A percentile compares a stretch with the other conserved stretches of the same genome.
Evolutionary conservation across 2,329 filamentous ascomycete species (phyloP).

Genomic region (Teratosphaeria pseudoeucalypti): DNA sequence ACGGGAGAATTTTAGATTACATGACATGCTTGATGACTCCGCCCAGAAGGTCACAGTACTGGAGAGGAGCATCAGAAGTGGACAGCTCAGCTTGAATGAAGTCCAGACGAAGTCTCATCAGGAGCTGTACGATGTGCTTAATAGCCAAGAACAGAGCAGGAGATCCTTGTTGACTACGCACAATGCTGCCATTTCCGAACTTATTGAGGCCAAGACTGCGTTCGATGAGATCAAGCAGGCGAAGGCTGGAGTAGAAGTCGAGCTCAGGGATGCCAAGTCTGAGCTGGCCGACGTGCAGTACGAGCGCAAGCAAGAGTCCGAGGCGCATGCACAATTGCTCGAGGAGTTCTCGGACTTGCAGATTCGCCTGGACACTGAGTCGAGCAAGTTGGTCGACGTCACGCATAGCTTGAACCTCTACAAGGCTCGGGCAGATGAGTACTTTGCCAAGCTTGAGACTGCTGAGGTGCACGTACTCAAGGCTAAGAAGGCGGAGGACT

Average conservation of each 20-base stretch:
- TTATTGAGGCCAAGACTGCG: constrained; percentile 75
- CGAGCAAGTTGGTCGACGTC: constrained; percentile 74
- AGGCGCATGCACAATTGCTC: constrained; percentile 78
- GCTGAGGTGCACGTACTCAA: constrained; percentile 93
- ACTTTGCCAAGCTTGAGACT: constrained; percentile 94
- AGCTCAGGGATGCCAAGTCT: constrained; percentile 71
- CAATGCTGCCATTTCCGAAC: constrained; percentile 73
- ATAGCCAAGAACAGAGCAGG: constrained; percentile 83
- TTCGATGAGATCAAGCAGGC: constrained; percentile 80
- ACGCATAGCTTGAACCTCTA: constrained; percentile 77
- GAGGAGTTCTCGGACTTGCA: constrained; percentile 91
- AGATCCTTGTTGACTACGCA: constrained; percentile 72
- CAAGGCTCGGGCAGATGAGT: constrained; percentile 86
- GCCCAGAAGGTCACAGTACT: constrained; percentile 81
- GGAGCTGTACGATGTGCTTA: constrained; percentile 84
- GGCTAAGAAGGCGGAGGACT: constrained; percentile 82
- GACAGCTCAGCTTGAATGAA: constrained; percentile 79
- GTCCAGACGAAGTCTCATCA: constrained; percentile 90
- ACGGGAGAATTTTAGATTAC: constrained; percentile 78
- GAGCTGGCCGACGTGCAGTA: constrained; percentile 72
- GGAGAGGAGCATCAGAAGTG: constrained; percentile 76
- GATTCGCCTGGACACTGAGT: constrained; percentile 81
- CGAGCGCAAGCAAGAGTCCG: constrained; percentile 74
- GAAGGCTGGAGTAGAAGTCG: constrained; percentile 69
- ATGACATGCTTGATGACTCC: constrained; percentile 91